Conservation (phyloP, 2,329 filamentous ascomycete species). For the Daldinia sp. region DNA sequence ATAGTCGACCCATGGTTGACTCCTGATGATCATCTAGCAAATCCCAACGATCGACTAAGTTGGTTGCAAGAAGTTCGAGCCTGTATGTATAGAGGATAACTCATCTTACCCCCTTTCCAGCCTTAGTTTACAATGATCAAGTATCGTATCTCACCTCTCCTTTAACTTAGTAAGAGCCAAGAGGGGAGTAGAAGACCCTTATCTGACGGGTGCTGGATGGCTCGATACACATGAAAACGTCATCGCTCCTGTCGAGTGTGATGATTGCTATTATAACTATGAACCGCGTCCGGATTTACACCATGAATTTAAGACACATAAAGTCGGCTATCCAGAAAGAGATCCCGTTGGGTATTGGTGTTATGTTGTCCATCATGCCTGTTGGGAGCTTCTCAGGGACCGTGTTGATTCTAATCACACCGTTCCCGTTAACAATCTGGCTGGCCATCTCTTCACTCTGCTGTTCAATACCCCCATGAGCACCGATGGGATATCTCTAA, state of each 20-base stretch:
- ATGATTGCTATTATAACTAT: neutral
- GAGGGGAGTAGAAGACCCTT: neutral
- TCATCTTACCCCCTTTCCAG: no score
- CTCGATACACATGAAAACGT: neutral
- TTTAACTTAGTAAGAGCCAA: neutral
- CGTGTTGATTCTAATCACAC: constrained; percentile 17
- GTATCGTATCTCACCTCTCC: neutral
- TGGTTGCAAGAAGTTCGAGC: constrained; percentile 36
- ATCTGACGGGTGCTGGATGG: neutral
- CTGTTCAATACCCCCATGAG: neutral
- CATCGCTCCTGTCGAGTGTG: neutral
- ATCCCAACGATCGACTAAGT: constrained; percentile 10
- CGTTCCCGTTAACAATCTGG: neutral
- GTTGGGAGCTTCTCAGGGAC: constrained; percentile 35
- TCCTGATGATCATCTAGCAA: constrained; percentile 11
- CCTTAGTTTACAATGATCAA: neutral
- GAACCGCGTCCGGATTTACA: neutral
- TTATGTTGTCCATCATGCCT: constrained; percentile 36
- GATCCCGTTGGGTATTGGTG: constrained; percentile 26
- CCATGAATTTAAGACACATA: neutral
- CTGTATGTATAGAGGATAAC: constrained; percentile 21
- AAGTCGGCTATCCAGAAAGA: neutral
- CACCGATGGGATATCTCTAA: neutral
- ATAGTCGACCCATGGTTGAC: constrained; percentile 20
- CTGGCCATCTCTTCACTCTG: neutral